These are phyloP conservation scores for Saccharomyces kudriavzevii DNA, from an alignment of 805 yeast genomes.

Conservation along the genomic window DNA sequence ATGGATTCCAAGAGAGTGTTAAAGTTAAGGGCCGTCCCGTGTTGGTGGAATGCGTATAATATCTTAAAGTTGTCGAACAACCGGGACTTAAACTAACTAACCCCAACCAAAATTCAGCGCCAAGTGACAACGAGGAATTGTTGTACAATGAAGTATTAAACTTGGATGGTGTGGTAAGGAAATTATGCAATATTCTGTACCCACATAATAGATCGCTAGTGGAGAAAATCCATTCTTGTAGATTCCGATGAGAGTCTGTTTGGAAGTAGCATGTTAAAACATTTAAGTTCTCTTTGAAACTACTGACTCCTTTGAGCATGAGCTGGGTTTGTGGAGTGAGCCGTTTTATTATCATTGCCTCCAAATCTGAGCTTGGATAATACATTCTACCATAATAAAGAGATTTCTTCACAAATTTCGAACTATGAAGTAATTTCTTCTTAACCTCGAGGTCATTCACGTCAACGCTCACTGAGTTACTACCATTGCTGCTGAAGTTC, in stretches of 20 bases:
- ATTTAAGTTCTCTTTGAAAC: constrained; percentile 43
- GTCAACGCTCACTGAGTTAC: neutral
- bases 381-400: constrained; percentile 79
- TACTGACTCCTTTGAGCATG: constrained; percentile 67
- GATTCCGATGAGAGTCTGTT: constrained; percentile 50
- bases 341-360: constrained; percentile 74
- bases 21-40: constrained; percentile 86
- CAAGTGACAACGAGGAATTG: constrained; percentile 62
- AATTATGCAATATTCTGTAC: constrained; percentile 65
- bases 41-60: constrained; percentile 74
- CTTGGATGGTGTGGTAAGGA: constrained; percentile 34
- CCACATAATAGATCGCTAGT: constrained; percentile 82
- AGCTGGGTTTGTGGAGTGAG: constrained; percentile 54
- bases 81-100: constrained; percentile 82
- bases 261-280: constrained; percentile 65
- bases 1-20: constrained; percentile 80
- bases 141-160: constrained; percentile 40
- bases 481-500: constrained; percentile 6
- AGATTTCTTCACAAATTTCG: constrained; percentile 28
- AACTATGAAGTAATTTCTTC: constrained; percentile 3
- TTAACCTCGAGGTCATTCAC: neutral
- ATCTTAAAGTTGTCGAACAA: constrained; percentile 72
- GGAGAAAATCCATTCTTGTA: constrained; percentile 71
- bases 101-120: constrained; percentile 87
- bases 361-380: constrained; percentile 78